phyloP scores from a whole-genome alignment of 2,329 filamentous ascomycete genomes.

The Fusarium sp. region DNA sequence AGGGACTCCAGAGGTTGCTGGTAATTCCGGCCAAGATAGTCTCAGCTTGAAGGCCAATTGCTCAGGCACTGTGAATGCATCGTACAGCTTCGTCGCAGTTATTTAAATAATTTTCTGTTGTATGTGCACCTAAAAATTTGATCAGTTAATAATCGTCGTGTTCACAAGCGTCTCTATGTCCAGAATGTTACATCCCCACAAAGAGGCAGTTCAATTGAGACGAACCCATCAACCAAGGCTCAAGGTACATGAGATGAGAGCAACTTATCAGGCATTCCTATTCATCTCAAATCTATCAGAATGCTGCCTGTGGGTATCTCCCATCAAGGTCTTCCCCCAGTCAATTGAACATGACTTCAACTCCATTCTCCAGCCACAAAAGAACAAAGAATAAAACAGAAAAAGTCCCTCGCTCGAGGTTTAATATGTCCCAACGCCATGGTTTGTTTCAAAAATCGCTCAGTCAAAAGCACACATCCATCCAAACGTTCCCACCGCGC shows the following conservation, averaged over 20 bases:
- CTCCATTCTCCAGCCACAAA: conserved; percentile 26
- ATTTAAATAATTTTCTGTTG: too few species aligned
- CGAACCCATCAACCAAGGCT: not conserved
- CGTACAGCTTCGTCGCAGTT: too few species aligned
- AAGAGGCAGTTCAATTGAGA: not conserved
- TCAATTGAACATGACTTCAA: not conserved
- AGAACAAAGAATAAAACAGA: not conserved
- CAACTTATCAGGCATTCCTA: not conserved
- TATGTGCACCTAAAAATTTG: too few species aligned
- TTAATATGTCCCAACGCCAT: conserved; percentile 9
- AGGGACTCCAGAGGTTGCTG: too few species aligned
- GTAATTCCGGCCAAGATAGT: too few species aligned
- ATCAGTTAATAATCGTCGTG: too few species aligned
- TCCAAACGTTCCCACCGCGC: conserved; percentile 56
- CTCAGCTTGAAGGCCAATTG: too few species aligned
- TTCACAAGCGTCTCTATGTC: not conserved
- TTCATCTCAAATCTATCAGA: not conserved
- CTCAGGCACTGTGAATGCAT: too few species aligned
- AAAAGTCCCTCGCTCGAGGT: conserved; percentile 1
- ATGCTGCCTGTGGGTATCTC: conserved; percentile 5
- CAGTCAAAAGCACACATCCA: conserved; percentile 61
- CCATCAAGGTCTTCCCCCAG: not conserved
- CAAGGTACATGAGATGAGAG: not conserved
- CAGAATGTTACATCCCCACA: not conserved
- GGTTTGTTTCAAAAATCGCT: not conserved